Evolutionary conservation across 352 stramenopile species (phyloP).

Genomic region (Globisporangium takayamanum): DNA sequence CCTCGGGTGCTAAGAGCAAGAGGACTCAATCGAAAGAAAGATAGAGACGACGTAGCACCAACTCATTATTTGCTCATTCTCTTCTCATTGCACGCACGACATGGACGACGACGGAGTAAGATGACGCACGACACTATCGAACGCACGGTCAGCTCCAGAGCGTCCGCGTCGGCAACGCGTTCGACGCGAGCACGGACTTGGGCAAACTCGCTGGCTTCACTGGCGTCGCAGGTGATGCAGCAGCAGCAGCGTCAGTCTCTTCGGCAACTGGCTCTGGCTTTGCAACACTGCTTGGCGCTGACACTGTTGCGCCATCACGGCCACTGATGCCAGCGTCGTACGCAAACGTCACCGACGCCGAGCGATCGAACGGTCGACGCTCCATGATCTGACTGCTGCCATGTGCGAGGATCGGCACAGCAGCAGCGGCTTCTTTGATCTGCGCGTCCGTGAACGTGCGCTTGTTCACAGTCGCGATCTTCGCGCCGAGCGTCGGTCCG

Average conservation of each 20-base stretch:
- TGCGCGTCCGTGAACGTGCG: constrained; percentile 61
- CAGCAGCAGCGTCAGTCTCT: background rate
- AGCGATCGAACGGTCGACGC: constrained; percentile 54
- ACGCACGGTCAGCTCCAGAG: constrained; percentile 38
- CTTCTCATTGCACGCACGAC: background rate
- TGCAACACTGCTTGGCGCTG: background rate
- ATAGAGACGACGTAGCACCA: no score
- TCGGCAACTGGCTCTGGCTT: background rate
- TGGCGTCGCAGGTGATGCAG: background rate
- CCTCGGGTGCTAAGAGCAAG: background rate
- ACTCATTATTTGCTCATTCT: background rate
- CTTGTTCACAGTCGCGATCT: constrained; percentile 63
- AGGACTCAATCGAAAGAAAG: no score
- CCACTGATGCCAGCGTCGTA: constrained; percentile 40
- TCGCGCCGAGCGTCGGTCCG: constrained; percentile 64
- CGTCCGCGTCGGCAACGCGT: constrained; percentile 36
- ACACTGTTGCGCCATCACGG: constrained; percentile 2
- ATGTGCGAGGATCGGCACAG: constrained; percentile 53
- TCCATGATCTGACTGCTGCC: constrained; percentile 60
- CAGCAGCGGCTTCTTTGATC: constrained; percentile 45
- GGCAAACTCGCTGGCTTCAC: constrained; percentile 11
- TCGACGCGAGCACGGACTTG: constrained; percentile 21
- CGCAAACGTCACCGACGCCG: constrained; percentile 60
- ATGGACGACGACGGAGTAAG: background rate
- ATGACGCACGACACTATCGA: no score